Base-by-base conservation (phyloP, 2,329 filamentous ascomycete genomes). In the Aspergillus tamarii region DNA sequence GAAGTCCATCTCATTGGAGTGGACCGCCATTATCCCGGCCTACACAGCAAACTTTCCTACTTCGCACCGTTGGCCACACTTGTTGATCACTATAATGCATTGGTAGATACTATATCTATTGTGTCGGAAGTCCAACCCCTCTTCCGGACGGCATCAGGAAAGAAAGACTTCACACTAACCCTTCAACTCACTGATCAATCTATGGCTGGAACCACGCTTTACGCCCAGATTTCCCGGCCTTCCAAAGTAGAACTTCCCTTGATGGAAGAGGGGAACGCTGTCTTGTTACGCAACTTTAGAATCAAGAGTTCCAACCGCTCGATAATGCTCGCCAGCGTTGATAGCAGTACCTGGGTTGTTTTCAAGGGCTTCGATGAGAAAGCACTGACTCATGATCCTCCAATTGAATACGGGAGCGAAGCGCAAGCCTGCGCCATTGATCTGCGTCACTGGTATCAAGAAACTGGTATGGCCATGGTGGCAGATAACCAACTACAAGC, bases 261-360 rank as follows among this genome's bases (percentile, higher is more conserved):
- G 5, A 57, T 77, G 19, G 64, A 63, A 9, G 72, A 76, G 64
- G 82, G 81, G 14, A 78, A 82, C 64, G 74, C 76, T 2, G 70
- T 84, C 39, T 70, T 84, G 2, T 74, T 84, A 10, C 77, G 81
- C 16, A 76, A 83, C 62, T 82, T 84, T 69, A 78, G 79, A 63
- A 79, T 83, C 10, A 75, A 78, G 46, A 80, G 73, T 62, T 71
- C 76, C 56, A 73, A 80, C 16, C 76, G 78, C 65, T 75, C 73
- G 8, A 70, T 81, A 58, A 76, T 77, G 63, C 73, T 84, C 3
- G 66, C 80, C 56, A 83, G 79, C 66, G 73, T 71, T 3, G 73
- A 79, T 14, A 74, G 74, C 19, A 83, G 81, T 62, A 76, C 81
- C 12, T 84, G 82, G 82, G 81, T 78, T 11, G 79, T 84, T 5